Evolutionary conservation across 1,139 yeast genomes (phyloP).

Genomic region (Scheffersomyces segobiensis): DNA sequence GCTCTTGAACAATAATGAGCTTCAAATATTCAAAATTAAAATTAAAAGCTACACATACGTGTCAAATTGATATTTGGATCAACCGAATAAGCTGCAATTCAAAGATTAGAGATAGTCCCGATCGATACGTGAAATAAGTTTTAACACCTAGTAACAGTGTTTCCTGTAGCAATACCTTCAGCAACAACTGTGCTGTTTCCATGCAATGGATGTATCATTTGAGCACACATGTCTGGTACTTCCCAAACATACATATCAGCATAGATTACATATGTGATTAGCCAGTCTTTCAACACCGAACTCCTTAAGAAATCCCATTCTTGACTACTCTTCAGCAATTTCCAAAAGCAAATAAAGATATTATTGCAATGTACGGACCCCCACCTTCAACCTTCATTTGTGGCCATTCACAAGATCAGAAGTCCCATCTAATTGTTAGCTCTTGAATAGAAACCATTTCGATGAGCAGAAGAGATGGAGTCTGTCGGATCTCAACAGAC

Average conservation of each 20-base stretch:
- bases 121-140: constrained; percentile 33
- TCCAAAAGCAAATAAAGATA: constrained; percentile 15
- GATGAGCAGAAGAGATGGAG: constrained; percentile 12
- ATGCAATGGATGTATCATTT: neutral
- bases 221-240: constrained; percentile 12
- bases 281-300: constrained; percentile 15
- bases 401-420: too few relatives aligned
- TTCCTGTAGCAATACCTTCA: constrained; percentile 38
- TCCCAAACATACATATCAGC: constrained; percentile 15
- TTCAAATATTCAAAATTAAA: constrained; percentile 51
- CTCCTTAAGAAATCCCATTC: constrained; percentile 18
- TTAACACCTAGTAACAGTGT: constrained; percentile 35
- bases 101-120: constrained; percentile 21
- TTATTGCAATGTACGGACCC: constrained; percentile 19
- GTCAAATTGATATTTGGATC: constrained; percentile 56
- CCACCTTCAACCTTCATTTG: constrained; percentile 14
- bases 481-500: constrained; percentile 7
- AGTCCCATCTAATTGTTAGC: constrained; percentile 7
- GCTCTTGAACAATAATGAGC: neutral
- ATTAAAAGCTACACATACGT: constrained; percentile 58
- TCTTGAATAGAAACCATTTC: constrained; percentile 11
- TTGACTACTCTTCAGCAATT: constrained; percentile 12
- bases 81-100: constrained; percentile 51
- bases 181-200: constrained; percentile 2
- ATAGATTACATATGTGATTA: constrained; percentile 7